Percentiles rank a stretch among this genome's conserved stretches.
phyloP scores from a whole-genome alignment of 345 rosid species.

The Linum tenue region DNA sequence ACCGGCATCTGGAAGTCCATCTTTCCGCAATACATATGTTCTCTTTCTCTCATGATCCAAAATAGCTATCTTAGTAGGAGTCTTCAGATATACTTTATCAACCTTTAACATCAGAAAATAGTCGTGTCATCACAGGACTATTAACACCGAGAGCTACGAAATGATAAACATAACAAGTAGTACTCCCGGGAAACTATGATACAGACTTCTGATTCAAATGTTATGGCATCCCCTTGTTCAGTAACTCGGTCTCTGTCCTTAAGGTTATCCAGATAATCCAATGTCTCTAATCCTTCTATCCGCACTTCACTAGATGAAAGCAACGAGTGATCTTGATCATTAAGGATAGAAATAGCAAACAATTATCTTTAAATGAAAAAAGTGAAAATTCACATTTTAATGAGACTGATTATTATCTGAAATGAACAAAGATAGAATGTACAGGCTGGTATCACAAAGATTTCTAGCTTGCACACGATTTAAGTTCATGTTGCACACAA shows the following conservation, averaged over 20 bases:
- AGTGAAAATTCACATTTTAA: not conserved
- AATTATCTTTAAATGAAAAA: no score
- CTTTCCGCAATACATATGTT: slow-evolving; percentile 1
- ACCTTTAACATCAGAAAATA: not conserved
- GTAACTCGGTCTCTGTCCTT: not conserved
- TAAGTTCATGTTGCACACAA: not conserved
- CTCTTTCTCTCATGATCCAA: not conserved
- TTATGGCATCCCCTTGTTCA: slow-evolving; percentile 2
- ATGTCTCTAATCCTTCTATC: not conserved
- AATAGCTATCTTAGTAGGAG: slow-evolving; percentile 2
- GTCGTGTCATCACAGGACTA: not conserved
- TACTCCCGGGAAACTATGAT: not conserved
- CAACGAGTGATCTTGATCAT: not conserved
- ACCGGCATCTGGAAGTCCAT: slow-evolving; percentile 8
- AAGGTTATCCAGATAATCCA: slow-evolving; percentile 2
- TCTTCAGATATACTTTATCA: slow-evolving; percentile 1
- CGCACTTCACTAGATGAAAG: not conserved
- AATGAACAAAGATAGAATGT: not conserved
- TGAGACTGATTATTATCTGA: not conserved
- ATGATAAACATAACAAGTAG: not conserved
- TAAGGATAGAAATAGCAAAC: not conserved
- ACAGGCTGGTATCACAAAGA: not conserved
- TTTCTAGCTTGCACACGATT: not conserved
- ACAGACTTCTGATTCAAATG: not conserved
- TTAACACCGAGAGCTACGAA: not conserved